Percentiles rank a stretch among this genome's conserved stretches.
Evolutionary conservation across 1,284 basidiomycete species (phyloP).

Genomic region (Sphaerobolus stellatus): DNA sequence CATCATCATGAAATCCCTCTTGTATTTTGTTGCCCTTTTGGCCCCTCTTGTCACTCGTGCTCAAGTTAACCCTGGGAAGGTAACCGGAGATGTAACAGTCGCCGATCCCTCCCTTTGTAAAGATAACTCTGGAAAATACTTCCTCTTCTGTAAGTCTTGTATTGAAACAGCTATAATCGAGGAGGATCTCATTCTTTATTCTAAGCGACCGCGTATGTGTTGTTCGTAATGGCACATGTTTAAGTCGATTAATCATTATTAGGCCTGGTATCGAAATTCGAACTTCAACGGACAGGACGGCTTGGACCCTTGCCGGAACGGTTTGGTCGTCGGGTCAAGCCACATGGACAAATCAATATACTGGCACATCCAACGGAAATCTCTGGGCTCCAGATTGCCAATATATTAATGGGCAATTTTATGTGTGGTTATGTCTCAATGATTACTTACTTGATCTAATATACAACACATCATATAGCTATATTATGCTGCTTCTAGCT

Average conservation of each 20-base stretch:
- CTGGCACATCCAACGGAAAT: conserved; percentile 48
- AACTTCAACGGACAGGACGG: conserved; percentile 50
- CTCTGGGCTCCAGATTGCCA: conserved; percentile 58
- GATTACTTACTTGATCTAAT: not conserved
- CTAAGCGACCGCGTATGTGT: conserved; percentile 15
- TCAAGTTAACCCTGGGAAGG: conserved; percentile 43
- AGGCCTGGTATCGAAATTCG: conserved; percentile 50
- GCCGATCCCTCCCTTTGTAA: conserved; percentile 55
- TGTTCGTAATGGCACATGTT: too few species aligned
- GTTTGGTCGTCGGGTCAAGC: conserved; percentile 50
- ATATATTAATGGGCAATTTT: conserved; percentile 44
- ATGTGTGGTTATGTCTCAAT: conserved; percentile 32
- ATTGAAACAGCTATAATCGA: not conserved
- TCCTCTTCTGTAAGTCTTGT: conserved; percentile 44
- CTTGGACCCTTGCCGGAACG: conserved; percentile 47
- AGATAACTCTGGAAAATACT: conserved; percentile 49
- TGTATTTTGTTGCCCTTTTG: too few species aligned
- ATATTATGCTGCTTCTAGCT: conserved; percentile 33
- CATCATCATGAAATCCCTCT: too few species aligned
- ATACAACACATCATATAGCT: conserved; percentile 19
- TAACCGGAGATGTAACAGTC: conserved; percentile 46
- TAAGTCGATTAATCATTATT: conserved; percentile 35
- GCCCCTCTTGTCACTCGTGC: too few species aligned
- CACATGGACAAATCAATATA: conserved; percentile 50
- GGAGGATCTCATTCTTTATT: not conserved